Percentiles rank a stretch among this genome's conserved stretches.
Evolutionary conservation across 2,329 filamentous ascomycete species (phyloP).

Genomic region (Ophiostoma australiae): DNA sequence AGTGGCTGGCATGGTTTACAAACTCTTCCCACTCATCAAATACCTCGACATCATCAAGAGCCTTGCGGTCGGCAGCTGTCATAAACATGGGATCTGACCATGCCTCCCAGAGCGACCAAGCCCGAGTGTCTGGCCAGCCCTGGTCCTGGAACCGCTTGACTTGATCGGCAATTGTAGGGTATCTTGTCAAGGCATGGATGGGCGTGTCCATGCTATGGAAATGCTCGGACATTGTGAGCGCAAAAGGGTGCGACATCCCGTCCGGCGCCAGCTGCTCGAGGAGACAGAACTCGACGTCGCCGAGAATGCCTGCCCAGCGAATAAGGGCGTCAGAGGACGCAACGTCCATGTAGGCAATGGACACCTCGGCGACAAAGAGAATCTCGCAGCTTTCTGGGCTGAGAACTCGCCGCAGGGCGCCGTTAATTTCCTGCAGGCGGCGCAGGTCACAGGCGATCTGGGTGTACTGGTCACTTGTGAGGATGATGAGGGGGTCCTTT

Average conservation of each 20-base stretch:
- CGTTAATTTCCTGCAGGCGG: constrained; percentile 57
- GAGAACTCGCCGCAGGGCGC: constrained; percentile 54
- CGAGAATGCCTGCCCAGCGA: constrained; percentile 66
- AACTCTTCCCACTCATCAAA: constrained; percentile 99
- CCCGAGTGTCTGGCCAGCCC: constrained; percentile 62
- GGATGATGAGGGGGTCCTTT: constrained; percentile 46
- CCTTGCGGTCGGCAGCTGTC: constrained; percentile 50
- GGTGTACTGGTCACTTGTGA: constrained; percentile 65
- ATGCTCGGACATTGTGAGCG: constrained; percentile 76
- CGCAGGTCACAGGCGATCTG: constrained; percentile 79
- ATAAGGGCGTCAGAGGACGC: constrained; percentile 68
- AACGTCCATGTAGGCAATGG: constrained; percentile 82
- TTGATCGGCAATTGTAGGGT: constrained; percentile 64
- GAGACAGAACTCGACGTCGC: constrained; percentile 66
- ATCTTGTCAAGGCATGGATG: constrained; percentile 66
- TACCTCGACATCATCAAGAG: constrained; percentile 66
- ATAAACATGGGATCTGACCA: constrained; percentile 71
- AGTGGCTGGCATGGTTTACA: constrained; percentile 76
- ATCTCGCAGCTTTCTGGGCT: constrained; percentile 57
- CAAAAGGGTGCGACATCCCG: constrained; percentile 74
- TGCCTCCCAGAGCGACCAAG: constrained; percentile 72
- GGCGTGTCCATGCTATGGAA: constrained; percentile 77
- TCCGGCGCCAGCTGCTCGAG: constrained; percentile 82
- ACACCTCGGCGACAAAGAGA: constrained; percentile 83
- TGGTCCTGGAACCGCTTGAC: constrained; percentile 58